phyloP scores from a whole-genome alignment of 225 moss, liverwort and hornwort species.

The Antitrichia curtipendula region DNA sequence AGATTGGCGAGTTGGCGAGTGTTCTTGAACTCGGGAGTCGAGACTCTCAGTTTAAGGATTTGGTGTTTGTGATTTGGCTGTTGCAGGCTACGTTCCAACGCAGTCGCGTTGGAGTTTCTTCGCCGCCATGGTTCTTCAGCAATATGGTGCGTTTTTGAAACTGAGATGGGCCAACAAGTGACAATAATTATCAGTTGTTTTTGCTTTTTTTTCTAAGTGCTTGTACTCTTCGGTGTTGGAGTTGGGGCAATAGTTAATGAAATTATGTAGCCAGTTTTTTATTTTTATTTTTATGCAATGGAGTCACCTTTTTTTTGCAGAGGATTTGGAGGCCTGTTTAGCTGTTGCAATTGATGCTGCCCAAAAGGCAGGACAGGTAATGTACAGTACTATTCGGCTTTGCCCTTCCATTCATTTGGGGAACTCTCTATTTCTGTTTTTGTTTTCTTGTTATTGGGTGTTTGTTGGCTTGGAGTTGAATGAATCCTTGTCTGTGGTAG shows the following conservation, averaged over 20 bases:
- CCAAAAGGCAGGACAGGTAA: constrained; percentile 66
- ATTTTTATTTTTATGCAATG: background rate
- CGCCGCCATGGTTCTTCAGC: constrained; percentile 17
- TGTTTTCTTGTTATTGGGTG: background rate
- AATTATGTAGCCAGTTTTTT: background rate
- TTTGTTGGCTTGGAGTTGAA: background rate
- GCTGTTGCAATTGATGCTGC: constrained; percentile 65
- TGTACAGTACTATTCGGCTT: too few species aligned
- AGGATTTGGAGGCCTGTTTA: constrained; percentile 44
- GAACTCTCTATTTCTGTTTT: background rate
- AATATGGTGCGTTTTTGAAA: background rate
- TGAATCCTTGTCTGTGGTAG: background rate
- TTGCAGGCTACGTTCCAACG: background rate
- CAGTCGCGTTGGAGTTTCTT: background rate
- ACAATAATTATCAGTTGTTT: background rate
- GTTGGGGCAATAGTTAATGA: background rate
- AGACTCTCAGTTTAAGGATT: background rate
- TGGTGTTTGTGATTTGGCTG: background rate
- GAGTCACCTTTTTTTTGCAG: constrained; percentile 4
- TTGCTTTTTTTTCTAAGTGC: background rate
- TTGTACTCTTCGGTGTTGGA: background rate
- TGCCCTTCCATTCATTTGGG: background rate
- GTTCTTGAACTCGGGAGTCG: background rate
- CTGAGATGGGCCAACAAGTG: background rate
- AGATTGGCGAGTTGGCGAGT: background rate